Conservation (phyloP, 345 rosid species). For the thale cress (Arabidopsis thaliana) region DNA sequence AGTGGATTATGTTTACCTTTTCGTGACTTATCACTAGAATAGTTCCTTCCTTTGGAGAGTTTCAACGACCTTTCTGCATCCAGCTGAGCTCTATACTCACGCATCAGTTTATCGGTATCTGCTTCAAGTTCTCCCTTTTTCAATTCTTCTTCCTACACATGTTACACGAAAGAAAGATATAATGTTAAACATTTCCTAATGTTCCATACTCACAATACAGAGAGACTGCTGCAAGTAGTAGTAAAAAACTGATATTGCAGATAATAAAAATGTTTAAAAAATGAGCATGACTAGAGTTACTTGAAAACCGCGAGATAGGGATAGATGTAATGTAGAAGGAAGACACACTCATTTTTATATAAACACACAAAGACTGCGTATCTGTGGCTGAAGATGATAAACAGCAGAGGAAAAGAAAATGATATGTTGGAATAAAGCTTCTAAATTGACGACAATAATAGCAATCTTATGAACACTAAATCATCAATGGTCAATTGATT, state of each 20-base stretch:
- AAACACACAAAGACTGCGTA: neutral
- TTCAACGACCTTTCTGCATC: slow-evolving; percentile 96
- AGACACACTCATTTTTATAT: neutral
- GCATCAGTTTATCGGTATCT: slow-evolving; percentile 95
- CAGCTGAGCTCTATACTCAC: slow-evolving; percentile 94
- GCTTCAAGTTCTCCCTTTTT: slow-evolving; percentile 88
- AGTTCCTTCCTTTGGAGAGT: slow-evolving; percentile 92
- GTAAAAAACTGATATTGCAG: slow-evolving; percentile 15
- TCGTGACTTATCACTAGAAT: slow-evolving; percentile 66
- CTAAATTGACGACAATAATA: neutral
- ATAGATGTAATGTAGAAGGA: neutral
- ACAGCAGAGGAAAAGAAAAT: neutral
- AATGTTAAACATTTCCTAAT: slow-evolving; percentile 3
- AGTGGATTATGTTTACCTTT: slow-evolving; percentile 55
- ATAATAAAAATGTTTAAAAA: neutral
- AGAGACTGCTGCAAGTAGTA: slow-evolving; percentile 1
- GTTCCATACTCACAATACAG: slow-evolving; percentile 20
- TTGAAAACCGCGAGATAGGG: neutral
- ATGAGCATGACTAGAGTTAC: slow-evolving; percentile 7
- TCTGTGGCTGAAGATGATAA: slow-evolving; percentile 18
- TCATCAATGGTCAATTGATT: neutral
- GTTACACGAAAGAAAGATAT: slow-evolving; percentile 2
- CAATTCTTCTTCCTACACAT: slow-evolving; percentile 81
- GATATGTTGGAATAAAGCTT: neutral
- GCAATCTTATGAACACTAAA: neutral